These are phyloP conservation scores for Brassica carinata DNA, from an alignment of 345 rosid species.

Conservation along the genomic window DNA sequence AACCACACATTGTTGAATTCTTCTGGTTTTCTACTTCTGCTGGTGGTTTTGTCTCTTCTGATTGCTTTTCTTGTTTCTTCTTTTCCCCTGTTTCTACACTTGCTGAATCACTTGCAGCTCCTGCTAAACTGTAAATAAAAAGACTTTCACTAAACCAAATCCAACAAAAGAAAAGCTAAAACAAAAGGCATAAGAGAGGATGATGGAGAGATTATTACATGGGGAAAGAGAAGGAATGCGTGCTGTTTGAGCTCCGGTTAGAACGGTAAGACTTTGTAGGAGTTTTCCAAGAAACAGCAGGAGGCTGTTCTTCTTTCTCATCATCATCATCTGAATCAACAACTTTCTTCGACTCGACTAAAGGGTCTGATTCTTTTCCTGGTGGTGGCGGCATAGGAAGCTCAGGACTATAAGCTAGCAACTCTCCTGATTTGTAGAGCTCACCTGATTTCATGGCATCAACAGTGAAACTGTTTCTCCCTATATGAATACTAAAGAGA, in stretches of 20 bases:
- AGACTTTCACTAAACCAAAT: neutral
- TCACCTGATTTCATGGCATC: conserved; percentile 46
- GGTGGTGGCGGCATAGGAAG: conserved; percentile 43
- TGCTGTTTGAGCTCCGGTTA: conserved; percentile 46
- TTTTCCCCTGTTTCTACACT: conserved; percentile 31
- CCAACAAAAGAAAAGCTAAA: neutral
- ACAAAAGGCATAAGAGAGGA: neutral
- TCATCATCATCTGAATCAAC: conserved; percentile 17
- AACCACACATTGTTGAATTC: conserved; percentile 18
- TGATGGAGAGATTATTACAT: conserved; percentile 37
- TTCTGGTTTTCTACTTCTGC: conserved; percentile 19
- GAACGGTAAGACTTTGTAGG: conserved; percentile 44
- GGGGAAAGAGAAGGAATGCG: conserved; percentile 57
- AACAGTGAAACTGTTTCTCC: conserved; percentile 53
- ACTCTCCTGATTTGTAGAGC: conserved; percentile 45
- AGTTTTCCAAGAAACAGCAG: conserved; percentile 40
- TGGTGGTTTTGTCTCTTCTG: conserved; percentile 18
- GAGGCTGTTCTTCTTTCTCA: conserved; percentile 27
- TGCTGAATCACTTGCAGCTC: conserved; percentile 23
- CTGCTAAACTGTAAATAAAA: conserved; percentile 43
- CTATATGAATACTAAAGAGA: conserved; percentile 69
- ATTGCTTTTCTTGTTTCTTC: conserved; percentile 28
- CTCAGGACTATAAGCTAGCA: conserved; percentile 39
- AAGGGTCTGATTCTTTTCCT: conserved; percentile 6
- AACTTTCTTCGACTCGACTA: neutral